Evolutionary conservation across 202 grass and related monocot genomes (phyloP), one percentile per base, ranked within the genome.

Genomic region (Panicum hallii): DNA sequence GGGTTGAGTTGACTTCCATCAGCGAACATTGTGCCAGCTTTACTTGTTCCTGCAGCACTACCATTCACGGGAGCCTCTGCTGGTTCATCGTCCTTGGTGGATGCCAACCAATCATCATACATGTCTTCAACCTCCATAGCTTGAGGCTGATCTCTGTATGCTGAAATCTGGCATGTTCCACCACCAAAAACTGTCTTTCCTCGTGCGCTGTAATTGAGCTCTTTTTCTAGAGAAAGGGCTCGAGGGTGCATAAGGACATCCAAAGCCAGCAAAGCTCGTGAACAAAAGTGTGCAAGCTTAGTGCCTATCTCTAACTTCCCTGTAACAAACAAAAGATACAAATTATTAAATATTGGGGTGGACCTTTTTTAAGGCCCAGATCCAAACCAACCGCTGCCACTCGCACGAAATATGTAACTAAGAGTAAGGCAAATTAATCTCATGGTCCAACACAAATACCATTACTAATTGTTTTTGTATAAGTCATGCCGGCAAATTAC

Each of bases 161-260:
- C 16, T 75, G 61, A 65, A 34, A 84, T 54, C 46, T 58, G 74
- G 48, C n/a, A 76, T 66, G 45, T 42, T 26, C 38, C 63, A 76
- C 77, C 41, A 71, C 85, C 81, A 57, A 87, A 91, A 87, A 84
- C 41, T 44, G 55, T 23, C 54, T 64, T 73, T 77, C 72, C 63
- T 64, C 67, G 43, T 57, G 76, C 61, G 58, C 52, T 28, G 38
- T 34, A 50, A 3, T 86, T 63, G 69, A 81, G 55, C 42, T 70
- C 73, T 45, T 23, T 89, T 74, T 76, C 84, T 58, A 96, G 72
- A 46, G 91, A 84, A 43, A 94, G 89, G 40, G 91, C 88, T 50
- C 90, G 91, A 61, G 96, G 93, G 79, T 99, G 97, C 1, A 81
- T 88, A 72, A 99, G 97, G 70, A 92, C 88, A 89, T 98, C 93